Conservation (phyloP, 2,329 filamentous ascomycete species). For the Penicillium polonicum region DNA sequence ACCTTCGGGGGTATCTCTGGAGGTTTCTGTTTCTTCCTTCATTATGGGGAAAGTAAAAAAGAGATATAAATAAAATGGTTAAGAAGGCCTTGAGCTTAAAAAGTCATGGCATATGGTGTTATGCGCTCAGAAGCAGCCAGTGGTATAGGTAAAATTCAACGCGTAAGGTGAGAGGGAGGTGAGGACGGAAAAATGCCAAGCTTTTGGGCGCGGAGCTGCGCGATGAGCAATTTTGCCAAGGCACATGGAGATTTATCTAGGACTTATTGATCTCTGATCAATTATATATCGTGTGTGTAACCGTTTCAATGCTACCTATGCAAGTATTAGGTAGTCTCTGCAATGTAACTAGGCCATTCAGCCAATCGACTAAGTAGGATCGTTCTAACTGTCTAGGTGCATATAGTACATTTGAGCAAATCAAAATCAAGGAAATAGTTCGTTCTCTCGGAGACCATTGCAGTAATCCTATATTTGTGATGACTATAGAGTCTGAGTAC, state of each 20-base stretch:
- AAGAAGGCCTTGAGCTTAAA: background rate
- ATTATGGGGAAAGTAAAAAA: constrained; percentile 7
- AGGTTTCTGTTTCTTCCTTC: constrained; percentile 21
- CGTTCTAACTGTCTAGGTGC: background rate
- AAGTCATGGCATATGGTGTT: constrained; percentile 6
- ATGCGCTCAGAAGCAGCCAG: background rate
- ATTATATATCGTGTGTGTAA: background rate
- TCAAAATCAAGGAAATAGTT: background rate
- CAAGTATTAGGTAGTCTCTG: background rate
- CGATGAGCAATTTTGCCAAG: background rate
- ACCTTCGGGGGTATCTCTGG: constrained; percentile 37
- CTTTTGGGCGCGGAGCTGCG: constrained; percentile 12
- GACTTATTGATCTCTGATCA: background rate
- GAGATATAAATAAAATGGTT: background rate
- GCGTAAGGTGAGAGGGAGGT: background rate
- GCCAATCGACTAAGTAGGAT: background rate
- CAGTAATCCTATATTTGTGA: background rate
- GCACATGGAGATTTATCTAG: constrained; percentile 1
- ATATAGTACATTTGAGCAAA: background rate
- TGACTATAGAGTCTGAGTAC: background rate
- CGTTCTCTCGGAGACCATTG: background rate
- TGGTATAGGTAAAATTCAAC: background rate
- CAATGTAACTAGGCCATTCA: background rate
- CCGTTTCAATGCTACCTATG: background rate
- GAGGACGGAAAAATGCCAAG: constrained; percentile 15